Evolutionary conservation across 768 basidiomycete species (phyloP), one percentile per base, ranked within the genome.

Genomic region (Chalciporus chontae): DNA sequence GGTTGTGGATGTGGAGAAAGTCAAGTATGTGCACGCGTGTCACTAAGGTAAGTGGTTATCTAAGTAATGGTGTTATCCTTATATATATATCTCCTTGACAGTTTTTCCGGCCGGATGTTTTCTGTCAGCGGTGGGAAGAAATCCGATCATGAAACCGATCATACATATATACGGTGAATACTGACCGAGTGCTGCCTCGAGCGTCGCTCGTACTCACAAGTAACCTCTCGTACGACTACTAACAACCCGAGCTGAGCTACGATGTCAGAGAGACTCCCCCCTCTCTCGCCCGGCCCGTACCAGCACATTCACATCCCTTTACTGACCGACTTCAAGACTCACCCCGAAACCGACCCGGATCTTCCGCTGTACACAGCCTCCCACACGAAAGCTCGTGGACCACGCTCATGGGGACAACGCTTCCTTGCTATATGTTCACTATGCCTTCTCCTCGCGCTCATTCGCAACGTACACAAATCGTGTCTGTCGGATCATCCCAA

Each of bases 341-440:
- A 9, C 37, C 43, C 48, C 1, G 37, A 55, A 6, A 53, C 56
- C 5, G 40, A 2, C 1, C 4, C 21, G 21, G 21, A 21, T 21
- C 62, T 66, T 36, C 65, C 66, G 7, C 40, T 62, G 10, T 54
- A 66, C 23, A 41, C 55, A 15, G 14, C 43, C 29, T 27, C 52
- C 21, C 38, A 5, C 7, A n/a, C 15, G 43, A 37, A 23, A 8
- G 29, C 24, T 29, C 53, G 45, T 18, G 38, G 7, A 26, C n/a
- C 39, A 31, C 47, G 15, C 26, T 44, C 44, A 29, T 53, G 61
- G 59, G 59, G 47, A 37, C 58, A 41, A 6, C 11, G 40, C 21
- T 23, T 58, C 24, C 39, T 63, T 7, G 17, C 29, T 13, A 18
- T 62, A 1, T 19, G 36, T 14, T 51, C 51, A 24, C 50, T 62